A percentile compares a stretch with the other conserved stretches of the same genome.
phyloP scores from a whole-genome alignment of 768 basidiomycete species.

The Austroboletus eburneus region DNA sequence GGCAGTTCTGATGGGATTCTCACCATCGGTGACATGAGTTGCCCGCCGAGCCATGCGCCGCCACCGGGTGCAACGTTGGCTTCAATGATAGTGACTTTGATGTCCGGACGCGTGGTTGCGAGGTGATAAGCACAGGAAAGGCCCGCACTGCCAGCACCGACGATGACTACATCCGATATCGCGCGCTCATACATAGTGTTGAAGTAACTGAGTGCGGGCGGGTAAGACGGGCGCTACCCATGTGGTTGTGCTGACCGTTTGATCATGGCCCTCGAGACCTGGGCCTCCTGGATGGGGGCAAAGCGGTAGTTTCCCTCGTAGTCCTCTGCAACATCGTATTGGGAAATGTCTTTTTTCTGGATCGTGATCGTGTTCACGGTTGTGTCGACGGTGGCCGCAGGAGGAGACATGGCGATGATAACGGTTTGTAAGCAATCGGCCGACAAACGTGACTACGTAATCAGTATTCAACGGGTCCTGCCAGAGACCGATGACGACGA shows the following conservation, averaged over 20 bases:
- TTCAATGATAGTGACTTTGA: slow-evolving; percentile 64
- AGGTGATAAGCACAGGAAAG: slow-evolving; percentile 73
- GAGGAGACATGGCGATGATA: slow-evolving; percentile 32
- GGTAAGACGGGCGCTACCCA: slow-evolving; percentile 1
- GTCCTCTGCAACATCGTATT: slow-evolving; percentile 25
- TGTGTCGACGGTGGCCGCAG: slow-evolving; percentile 31
- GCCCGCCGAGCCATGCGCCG: slow-evolving; percentile 75
- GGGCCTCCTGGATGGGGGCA: slow-evolving; percentile 71
- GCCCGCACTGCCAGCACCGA: slow-evolving; percentile 69
- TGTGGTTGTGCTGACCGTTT: slow-evolving; percentile 42
- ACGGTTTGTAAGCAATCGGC: background rate
- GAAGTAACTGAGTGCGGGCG: slow-evolving; percentile 52
- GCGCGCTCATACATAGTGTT: slow-evolving; percentile 67
- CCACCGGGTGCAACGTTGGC: slow-evolving; percentile 78
- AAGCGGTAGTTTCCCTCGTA: slow-evolving; percentile 65
- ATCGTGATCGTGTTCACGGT: slow-evolving; percentile 16
- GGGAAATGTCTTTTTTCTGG: slow-evolving; percentile 13
- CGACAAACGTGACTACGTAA: too few relatives aligned
- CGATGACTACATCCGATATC: slow-evolving; percentile 74
- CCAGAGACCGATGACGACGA: too few relatives aligned
- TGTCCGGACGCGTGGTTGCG: slow-evolving; percentile 61
- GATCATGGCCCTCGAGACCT: slow-evolving; percentile 75
- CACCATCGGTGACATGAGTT: slow-evolving; percentile 79
- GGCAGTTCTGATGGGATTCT: slow-evolving; percentile 5
- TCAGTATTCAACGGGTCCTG: too few relatives aligned